Conservation (phyloP, 495 filamentous ascomycete species). For the Hyaloscypha hepaticicola region DNA sequence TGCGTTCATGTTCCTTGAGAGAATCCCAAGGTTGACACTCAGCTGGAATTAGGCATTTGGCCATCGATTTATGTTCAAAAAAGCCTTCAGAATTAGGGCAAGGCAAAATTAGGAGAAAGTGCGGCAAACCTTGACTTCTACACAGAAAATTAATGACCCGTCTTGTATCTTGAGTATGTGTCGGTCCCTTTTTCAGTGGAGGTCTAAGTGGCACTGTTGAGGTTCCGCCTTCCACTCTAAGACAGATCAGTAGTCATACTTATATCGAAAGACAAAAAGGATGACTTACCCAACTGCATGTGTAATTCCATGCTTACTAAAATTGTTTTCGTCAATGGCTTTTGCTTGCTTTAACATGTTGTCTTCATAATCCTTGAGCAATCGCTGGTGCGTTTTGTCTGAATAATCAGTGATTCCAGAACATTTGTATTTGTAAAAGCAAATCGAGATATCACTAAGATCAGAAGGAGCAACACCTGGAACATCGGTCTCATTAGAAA, state of each 20-base stretch:
- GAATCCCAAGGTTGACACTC: slow-evolving; percentile 10
- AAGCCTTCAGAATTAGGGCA: neutral
- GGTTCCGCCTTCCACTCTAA: neutral
- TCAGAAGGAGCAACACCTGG: neutral
- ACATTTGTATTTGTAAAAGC: neutral
- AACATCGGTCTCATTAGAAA: neutral
- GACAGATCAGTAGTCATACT: neutral
- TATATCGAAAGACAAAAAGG: neutral
- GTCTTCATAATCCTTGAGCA: neutral
- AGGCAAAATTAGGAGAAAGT: neutral
- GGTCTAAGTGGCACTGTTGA: neutral
- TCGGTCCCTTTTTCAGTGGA: neutral
- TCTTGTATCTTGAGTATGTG: neutral
- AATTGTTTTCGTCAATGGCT: slow-evolving; percentile 6
- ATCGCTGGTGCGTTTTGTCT: neutral
- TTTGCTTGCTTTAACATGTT: neutral
- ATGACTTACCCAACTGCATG: neutral
- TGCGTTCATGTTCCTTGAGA: slow-evolving; percentile 3
- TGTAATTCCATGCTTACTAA: slow-evolving; percentile 12
- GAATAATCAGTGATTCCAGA: neutral
- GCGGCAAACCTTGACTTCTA: neutral
- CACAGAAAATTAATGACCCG: neutral
- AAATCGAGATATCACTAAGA: neutral
- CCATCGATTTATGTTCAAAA: neutral
- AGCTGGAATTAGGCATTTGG: neutral